Evolutionary conservation across 495 filamentous ascomycete species (phyloP).

Genomic region (Niebla homalea): DNA sequence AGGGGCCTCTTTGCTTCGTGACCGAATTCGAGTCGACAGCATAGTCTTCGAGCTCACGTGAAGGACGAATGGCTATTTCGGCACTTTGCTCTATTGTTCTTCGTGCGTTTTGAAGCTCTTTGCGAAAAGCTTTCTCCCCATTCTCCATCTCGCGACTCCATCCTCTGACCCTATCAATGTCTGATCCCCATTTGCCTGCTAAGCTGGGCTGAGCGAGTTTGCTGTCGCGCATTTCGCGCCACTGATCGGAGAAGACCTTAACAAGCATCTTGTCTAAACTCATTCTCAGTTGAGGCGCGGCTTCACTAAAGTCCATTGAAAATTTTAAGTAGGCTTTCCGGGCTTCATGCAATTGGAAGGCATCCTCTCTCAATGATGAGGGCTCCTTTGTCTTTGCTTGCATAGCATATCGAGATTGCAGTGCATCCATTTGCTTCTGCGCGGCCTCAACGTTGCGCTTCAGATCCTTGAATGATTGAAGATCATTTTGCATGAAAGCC

Average conservation of each 20-base stretch:
- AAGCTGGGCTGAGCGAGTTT: constrained; percentile 43
- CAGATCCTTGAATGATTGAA: constrained; percentile 60
- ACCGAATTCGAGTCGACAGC: constrained; percentile 74
- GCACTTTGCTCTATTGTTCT: constrained; percentile 74
- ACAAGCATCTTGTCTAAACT: constrained; percentile 78
- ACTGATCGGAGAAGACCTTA: constrained; percentile 70
- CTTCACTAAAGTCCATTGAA: constrained; percentile 82
- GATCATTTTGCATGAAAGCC: constrained; percentile 58
- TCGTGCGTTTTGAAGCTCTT: constrained; percentile 65
- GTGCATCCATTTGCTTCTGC: constrained; percentile 70
- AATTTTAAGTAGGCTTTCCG: constrained; percentile 82
- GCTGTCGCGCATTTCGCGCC: constrained; percentile 61
- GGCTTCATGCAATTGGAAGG: constrained; percentile 90
- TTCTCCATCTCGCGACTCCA: constrained; percentile 91
- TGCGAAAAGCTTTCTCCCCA: constrained; percentile 61
- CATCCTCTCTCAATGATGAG: constrained; percentile 80
- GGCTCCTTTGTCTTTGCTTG: constrained; percentile 91
- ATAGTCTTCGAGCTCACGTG: constrained; percentile 87
- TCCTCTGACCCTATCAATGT: constrained; percentile 81
- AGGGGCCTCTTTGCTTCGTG: constrained; percentile 56
- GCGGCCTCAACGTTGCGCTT: constrained; percentile 60
- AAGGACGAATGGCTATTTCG: constrained; percentile 56
- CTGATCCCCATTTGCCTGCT: constrained; percentile 50
- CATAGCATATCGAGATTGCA: constrained; percentile 61
- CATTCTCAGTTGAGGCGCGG: constrained; percentile 68